Base-by-base conservation (phyloP, 2,329 filamentous ascomycete genomes). In the Fonsecaea pedrosoi region DNA sequence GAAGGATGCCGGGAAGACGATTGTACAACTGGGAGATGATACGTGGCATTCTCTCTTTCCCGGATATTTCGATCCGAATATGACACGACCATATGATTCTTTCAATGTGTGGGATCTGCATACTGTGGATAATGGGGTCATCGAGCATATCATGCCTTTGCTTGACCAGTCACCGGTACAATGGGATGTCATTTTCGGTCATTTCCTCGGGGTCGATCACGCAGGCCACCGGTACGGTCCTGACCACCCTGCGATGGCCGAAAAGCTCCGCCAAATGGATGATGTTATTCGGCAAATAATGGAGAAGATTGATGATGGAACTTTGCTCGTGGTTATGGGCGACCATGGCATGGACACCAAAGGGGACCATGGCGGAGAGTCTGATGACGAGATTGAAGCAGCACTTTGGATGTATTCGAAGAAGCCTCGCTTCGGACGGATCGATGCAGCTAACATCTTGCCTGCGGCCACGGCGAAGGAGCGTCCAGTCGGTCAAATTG, bases 361-460 rank as follows among this genome's bases (percentile, higher is more conserved):
- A 81, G 95, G 95, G 18, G 95, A 99, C 72, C 95, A 99, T 75
- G 95, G 95, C n/a, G 95, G 95, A 62, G 95, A 99, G 81, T 97
- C 94, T 37, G 92, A 97, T 72, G 93, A 98, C 70, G 95, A 99
- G 77, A 87, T 99, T 6, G 89, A 99, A 78, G 93, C 95, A 64
- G 93, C 95, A 1, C 79, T 99, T 55, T 99, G 95, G 94, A 96
- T 99, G 93, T 99, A 98, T 78, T 96, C 95, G 1, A 96, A 94
- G 78, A 89, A 87, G 72, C 88, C 89, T 0, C 78, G 92, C 9
- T 99, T 99, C 78, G 95, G 95, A 15, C 89, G 93, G 45, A 91
- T 87, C 1, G 83, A 86, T 57, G 81, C 86, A 2, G 85, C 87
- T 5, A 85, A 84, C 70, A 76, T 80, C 13, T 80, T 82, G 21